Conservation (phyloP, 2,329 filamentous ascomycete species). For the Ophiostoma piceae region DNA sequence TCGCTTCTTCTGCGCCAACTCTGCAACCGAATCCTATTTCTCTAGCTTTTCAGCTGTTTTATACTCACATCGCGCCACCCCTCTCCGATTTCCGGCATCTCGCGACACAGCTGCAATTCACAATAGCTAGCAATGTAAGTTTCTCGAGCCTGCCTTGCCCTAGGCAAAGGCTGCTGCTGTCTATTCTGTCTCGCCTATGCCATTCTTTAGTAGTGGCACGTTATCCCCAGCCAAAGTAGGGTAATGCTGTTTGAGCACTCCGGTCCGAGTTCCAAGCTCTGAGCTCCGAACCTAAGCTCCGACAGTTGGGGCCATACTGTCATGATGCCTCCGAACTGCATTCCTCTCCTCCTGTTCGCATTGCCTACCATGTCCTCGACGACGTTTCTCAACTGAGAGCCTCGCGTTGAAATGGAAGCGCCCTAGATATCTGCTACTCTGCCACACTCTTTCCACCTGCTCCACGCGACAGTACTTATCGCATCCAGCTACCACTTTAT, state of each 20-base stretch:
- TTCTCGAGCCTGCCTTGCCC: background rate
- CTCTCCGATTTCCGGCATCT: background rate
- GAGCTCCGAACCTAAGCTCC: background rate
- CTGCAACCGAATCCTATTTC: background rate
- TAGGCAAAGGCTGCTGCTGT: background rate
- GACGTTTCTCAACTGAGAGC: background rate
- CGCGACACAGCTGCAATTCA: background rate
- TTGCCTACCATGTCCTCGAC: background rate
- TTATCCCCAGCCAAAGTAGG: background rate
- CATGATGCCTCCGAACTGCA: background rate
- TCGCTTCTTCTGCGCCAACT: background rate
- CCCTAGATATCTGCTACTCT: background rate
- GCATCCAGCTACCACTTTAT: background rate
- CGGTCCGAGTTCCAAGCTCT: background rate
- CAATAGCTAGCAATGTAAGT: conserved; percentile 6
- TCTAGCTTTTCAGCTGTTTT: background rate
- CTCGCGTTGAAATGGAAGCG: background rate
- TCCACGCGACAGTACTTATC: background rate
- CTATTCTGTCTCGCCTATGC: background rate
- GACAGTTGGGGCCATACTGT: background rate
- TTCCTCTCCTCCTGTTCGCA: background rate
- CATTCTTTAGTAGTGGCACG: background rate
- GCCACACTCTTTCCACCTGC: background rate
- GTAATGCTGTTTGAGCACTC: background rate
- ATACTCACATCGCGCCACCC: background rate